Evolutionary conservation across 345 rosid genomes (phyloP).

Genomic region (Jatropha curcas): DNA sequence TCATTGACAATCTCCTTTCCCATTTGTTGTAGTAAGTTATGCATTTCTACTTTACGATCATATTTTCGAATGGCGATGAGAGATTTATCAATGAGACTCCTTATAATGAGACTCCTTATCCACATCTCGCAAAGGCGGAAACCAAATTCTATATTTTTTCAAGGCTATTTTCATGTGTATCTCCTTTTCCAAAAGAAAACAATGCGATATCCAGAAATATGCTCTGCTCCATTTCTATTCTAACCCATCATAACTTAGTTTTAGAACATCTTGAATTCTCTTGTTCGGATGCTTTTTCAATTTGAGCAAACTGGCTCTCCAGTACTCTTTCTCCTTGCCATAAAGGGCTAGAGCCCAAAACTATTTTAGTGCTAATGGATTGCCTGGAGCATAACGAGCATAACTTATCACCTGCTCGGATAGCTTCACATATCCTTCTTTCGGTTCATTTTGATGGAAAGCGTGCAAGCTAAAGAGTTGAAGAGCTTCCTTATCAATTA

Average conservation of each 20-base stretch:
- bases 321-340: background rate
- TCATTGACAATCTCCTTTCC: slow-evolving; percentile 8
- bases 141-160: background rate
- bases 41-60: background rate
- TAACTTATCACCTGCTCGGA: no score
- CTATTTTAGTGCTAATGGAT: slow-evolving; percentile 8
- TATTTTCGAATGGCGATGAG: background rate
- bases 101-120: no score
- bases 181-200: background rate
- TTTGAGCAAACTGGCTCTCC: background rate
- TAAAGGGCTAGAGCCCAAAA: slow-evolving; percentile 3
- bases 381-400: background rate
- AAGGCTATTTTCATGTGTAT: background rate
- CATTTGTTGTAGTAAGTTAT: background rate
- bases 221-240: background rate
- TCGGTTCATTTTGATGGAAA: no score
- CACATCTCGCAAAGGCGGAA: background rate
- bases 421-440: no score
- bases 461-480: no score
- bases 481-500: no score
- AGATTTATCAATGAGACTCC: background rate
- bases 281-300: background rate
- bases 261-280: background rate
- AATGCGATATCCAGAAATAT: slow-evolving; percentile 12
- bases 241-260: background rate